Percentiles rank a stretch among this genome's conserved stretches.
Evolutionary conservation across 345 rosid genomes (phyloP).

Genomic region (Arabis alpina): DNA sequence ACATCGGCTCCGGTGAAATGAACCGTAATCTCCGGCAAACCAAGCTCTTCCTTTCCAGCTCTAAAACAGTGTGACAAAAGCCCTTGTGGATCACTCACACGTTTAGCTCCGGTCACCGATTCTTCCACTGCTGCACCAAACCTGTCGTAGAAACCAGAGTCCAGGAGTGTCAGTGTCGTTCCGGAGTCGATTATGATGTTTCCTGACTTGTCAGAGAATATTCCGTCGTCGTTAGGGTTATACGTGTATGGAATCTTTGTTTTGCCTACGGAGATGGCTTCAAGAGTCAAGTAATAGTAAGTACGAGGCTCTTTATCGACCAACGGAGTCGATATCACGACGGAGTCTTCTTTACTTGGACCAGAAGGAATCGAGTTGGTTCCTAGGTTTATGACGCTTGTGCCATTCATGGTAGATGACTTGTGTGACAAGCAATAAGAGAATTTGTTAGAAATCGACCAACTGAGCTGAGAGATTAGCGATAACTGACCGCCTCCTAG

Average conservation of each 20-base stretch:
- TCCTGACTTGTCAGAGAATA: constrained; percentile 25
- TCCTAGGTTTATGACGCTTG: constrained; percentile 64
- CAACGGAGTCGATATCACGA: constrained; percentile 52
- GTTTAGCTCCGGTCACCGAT: constrained; percentile 28
- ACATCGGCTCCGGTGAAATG: constrained; percentile 57
- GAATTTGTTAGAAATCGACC: constrained; percentile 53
- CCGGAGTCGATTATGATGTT: constrained; percentile 75
- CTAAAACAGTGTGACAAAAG: constrained; percentile 50
- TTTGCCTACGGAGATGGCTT: constrained; percentile 54
- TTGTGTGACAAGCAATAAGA: constrained; percentile 66
- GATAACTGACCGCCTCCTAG: constrained; percentile 63
- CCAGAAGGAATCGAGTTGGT: constrained; percentile 51
- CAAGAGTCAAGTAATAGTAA: constrained; percentile 49
- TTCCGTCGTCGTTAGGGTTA: not conserved
- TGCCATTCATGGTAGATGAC: constrained; percentile 21
- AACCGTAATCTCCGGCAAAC: constrained; percentile 45
- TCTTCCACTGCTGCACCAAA: constrained; percentile 36
- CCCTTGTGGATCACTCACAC: constrained; percentile 37
- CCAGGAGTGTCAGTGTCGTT: constrained; percentile 56
- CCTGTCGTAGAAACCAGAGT: constrained; percentile 33
- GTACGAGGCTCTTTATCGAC: constrained; percentile 45
- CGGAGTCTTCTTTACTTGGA: constrained; percentile 6
- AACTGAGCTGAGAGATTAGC: constrained; percentile 52
- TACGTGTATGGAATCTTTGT: constrained; percentile 34
- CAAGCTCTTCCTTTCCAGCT: not conserved